Evolutionary conservation across 2,329 filamentous ascomycete species (phyloP), one percentile per base, ranked within the genome.

Genomic region (Teratosphaeria nubilosa): DNA sequence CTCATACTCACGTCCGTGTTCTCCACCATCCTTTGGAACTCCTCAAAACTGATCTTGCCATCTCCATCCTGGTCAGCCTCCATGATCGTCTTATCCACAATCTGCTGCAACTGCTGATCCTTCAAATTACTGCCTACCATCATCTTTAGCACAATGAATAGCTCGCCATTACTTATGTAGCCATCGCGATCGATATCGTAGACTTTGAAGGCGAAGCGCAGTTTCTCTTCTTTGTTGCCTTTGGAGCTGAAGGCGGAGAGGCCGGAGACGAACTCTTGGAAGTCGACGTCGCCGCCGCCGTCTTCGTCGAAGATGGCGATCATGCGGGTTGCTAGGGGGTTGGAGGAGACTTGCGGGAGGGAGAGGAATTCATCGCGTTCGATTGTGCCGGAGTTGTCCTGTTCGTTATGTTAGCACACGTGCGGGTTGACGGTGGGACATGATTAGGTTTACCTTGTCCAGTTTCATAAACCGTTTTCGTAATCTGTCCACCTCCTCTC

Each of bases 51-150:
- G 74, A 99, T 97, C 82, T 95, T 95, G 70, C 94, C 94, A 74
- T 99, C 94, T 61, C 86, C 86, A 76, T 99, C 94, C 67, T 91
- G 82, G 75, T 99, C 94, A 54, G 94, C 94, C 79, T 99, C 94
- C 94, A 97, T 97, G 74, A 99, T 97, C 60, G 94, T 99, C 85
- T 99, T 99, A 80, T 99, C 94, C 67, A 99, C 94, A 73, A 99
- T 99, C 84, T 85, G 94, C 79, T 99, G 94, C 73, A 99, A 78
- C 78, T 99, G 94, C 77, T 96, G 90, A 75, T 99, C 94, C 82
- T 99, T 99, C 70, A 99, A 79, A 76, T 99, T 99, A 79, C 89
- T 96, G 60, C 94, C 94, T 55, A 99, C 94, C 94, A 99, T 99
- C 94, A 99, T 99, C 87, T 99, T 99, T 70, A 99, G 82, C 70